Evolutionary conservation across 225 moss, liverwort and hornwort genomes (phyloP).

Genomic region (Straminergon stramineum): DNA sequence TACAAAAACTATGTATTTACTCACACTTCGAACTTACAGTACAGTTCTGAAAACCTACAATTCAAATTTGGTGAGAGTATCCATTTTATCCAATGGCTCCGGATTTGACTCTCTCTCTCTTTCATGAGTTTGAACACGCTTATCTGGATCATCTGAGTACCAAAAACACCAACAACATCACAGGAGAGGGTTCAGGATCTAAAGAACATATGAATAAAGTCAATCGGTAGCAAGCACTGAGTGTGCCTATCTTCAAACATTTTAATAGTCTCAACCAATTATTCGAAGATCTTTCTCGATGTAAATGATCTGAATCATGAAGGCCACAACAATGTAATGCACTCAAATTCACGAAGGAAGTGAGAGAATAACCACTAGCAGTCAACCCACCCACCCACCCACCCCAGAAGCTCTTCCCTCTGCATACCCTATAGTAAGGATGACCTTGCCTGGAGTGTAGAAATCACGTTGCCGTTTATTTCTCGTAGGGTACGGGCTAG

Average conservation of each 20-base stretch:
- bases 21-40: conserved; percentile 19
- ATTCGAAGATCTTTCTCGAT: not conserved
- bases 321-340: not conserved
- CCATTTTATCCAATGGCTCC: conserved; percentile 45
- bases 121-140: conserved; percentile 2
- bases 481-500: conserved; percentile 22
- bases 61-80: conserved; percentile 46
- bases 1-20: conserved; percentile 15
- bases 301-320: not conserved
- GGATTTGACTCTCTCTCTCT: conserved; percentile 15
- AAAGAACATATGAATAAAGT: not conserved
- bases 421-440: not conserved
- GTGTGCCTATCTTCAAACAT: not conserved
- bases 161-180: conserved; percentile 6
- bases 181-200: conserved; percentile 2
- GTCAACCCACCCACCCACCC: not conserved
- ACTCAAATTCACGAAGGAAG: not conserved
- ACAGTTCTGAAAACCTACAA: conserved; percentile 62
- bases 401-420: not conserved
- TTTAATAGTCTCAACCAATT: not conserved
- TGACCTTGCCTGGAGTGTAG: conserved; percentile 38
- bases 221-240: not conserved
- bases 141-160: conserved; percentile 41
- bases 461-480: conserved; percentile 29
- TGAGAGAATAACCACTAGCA: not conserved